Base-by-base conservation (phyloP, 768 basidiomycete species). In the Cytidiella melzeri region DNA sequence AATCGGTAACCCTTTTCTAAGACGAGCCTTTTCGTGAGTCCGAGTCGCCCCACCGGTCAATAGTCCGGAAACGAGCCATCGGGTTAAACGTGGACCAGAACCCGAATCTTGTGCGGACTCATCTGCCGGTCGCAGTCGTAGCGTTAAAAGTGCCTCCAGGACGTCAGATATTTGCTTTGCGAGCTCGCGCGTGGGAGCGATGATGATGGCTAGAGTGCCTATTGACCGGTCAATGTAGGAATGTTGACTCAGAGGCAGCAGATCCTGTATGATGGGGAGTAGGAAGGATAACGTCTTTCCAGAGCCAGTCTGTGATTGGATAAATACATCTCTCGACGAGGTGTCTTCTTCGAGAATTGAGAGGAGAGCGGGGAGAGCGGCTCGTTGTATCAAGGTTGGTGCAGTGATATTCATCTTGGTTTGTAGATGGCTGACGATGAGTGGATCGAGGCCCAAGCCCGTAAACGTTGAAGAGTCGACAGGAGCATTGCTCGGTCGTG, bases 141-240 rank as follows among this genome's bases (percentile, higher is more conserved):
- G 75, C 58, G 81, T 78, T 3, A 98, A 73, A 5, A 98, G 67
- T 13, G 74, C 70, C 56, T 92, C 91, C 11, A 97, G 74, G n/a
- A 98, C 94, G 58, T 96, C 92, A 7, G 87, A 92, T 46, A 97
- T 97, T 62, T 99, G 96, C 61, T 92, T 91, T 1, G 95, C 96
- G 12, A 98, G 77, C 68, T 98, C 96, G 45, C 94, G 82, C 3
- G 95, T 97, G 1, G 95, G 95, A 1, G 89, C 92, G 48, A 98
- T 88, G 53, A 97, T 89, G 48, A 97, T 80, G 1, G 94, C 93
- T 18, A 98, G 75, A 2, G 95, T 97, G 23, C 95, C 95, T 60
- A 98, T 89, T 0, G 87, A 89, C 30, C 95, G 81, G 66, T 95
- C 92, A 57, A 97, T 95, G 61, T 89, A 95, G 3, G 92, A 93